Percentiles rank a stretch among this genome's conserved stretches.
These are phyloP conservation scores for Pestalotiopsis sp. DNA, from an alignment of 2,329 filamentous ascomycete genomes.

Conservation along the genomic window DNA sequence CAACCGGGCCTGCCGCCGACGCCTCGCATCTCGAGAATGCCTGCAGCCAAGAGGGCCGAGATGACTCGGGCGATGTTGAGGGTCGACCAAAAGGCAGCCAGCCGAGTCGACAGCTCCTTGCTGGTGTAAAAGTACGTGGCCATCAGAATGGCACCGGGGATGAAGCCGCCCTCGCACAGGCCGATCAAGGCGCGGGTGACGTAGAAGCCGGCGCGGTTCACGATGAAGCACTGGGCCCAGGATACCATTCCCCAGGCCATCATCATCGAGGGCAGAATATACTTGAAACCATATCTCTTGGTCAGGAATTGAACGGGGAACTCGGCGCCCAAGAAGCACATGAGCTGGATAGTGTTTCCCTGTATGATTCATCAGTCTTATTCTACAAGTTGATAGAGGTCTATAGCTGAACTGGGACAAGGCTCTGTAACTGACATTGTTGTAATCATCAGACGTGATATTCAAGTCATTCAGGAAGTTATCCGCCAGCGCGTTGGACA, in stretches of 20 bases:
- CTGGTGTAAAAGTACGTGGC: slow-evolving; percentile 75
- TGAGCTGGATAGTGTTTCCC: slow-evolving; percentile 58
- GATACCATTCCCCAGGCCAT: slow-evolving; percentile 50
- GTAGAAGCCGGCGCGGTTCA: slow-evolving; percentile 49
- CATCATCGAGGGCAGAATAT: slow-evolving; percentile 57
- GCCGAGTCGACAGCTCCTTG: slow-evolving; percentile 65
- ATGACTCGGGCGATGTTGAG: slow-evolving; percentile 46
- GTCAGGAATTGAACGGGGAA: slow-evolving; percentile 61
- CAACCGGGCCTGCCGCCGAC: slow-evolving; percentile 51
- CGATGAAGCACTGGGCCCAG: slow-evolving; percentile 55
- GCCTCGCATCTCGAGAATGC: slow-evolving; percentile 53
- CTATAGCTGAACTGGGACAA: neutral
- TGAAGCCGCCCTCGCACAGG: slow-evolving; percentile 59
- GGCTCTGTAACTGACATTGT: slow-evolving; percentile 42
- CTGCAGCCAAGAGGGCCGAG: slow-evolving; percentile 50
- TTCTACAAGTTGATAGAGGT: no score
- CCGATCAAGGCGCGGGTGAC: slow-evolving; percentile 56
- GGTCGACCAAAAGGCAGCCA: slow-evolving; percentile 70
- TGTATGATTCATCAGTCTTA: neutral
- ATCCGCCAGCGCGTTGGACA: slow-evolving; percentile 65
- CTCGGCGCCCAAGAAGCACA: slow-evolving; percentile 58
- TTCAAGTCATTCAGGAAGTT: slow-evolving; percentile 59
- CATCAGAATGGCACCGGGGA: slow-evolving; percentile 65
- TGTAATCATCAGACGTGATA: slow-evolving; percentile 55
- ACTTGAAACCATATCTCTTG: slow-evolving; percentile 61